phyloP scores from a whole-genome alignment of 2,329 filamentous ascomycete genomes.

The Pseudocercospora musae region DNA sequence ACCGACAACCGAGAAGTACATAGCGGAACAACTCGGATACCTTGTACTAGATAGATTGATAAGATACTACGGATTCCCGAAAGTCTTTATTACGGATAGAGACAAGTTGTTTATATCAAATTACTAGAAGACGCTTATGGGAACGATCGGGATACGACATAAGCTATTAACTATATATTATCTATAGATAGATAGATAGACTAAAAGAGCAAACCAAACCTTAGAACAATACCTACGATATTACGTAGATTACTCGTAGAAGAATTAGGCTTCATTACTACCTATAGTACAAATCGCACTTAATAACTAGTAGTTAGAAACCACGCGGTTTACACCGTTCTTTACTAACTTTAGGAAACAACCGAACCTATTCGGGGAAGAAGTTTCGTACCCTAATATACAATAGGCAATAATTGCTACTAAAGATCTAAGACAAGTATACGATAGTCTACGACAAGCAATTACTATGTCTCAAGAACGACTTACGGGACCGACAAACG shows the following conservation, averaged over 20 bases:
- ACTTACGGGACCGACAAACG: not conserved
- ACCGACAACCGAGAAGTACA: slow-evolving; percentile 16
- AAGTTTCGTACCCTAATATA: not conserved
- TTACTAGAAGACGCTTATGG: slow-evolving; percentile 20
- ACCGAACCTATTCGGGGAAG: not conserved
- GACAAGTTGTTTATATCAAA: slow-evolving; percentile 26
- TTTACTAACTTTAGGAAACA: slow-evolving; percentile 19
- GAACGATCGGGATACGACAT: slow-evolving; percentile 21
- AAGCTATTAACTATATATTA: slow-evolving; percentile 30
- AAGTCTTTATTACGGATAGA: slow-evolving; percentile 23
- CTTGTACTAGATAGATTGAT: slow-evolving; percentile 22
- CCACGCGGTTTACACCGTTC: slow-evolving; percentile 23
- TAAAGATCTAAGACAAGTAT: not conserved
- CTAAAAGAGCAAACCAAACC: slow-evolving; percentile 27
- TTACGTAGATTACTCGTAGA: slow-evolving; percentile 24
- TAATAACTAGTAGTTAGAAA: slow-evolving; percentile 21
- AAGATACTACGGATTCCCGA: slow-evolving; percentile 18
- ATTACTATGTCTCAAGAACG: not conserved
- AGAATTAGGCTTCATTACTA: too few relatives aligned
- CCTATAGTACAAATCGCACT: slow-evolving; percentile 24
- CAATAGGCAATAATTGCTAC: not conserved
- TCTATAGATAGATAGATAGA: slow-evolving; percentile 29
- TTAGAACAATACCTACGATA: slow-evolving; percentile 28
- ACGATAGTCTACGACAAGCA: not conserved
- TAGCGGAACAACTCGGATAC: slow-evolving; percentile 16